phyloP scores from a whole-genome alignment of 768 basidiomycete genomes.

The Tricholoma saponaceum region DNA sequence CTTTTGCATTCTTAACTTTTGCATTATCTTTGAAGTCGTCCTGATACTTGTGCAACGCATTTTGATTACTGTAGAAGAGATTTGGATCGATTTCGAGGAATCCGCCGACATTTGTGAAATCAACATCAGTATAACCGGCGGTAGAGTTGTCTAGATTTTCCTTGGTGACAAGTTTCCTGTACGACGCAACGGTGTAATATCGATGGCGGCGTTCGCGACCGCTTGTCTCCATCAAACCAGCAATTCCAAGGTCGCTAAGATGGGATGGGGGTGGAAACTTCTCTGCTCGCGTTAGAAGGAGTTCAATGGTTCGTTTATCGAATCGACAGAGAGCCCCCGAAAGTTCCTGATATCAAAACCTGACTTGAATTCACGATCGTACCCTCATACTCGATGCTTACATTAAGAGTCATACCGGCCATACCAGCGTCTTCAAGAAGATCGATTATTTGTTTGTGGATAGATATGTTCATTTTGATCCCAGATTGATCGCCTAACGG shows the following conservation, averaged over 20 bases:
- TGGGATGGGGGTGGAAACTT: slow-evolving; percentile 63
- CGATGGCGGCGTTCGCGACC: slow-evolving; percentile 86
- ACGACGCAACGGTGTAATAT: slow-evolving; percentile 74
- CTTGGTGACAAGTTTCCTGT: slow-evolving; percentile 53
- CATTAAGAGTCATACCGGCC: slow-evolving; percentile 69
- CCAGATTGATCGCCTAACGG: slow-evolving; percentile 31
- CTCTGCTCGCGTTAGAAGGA: slow-evolving; percentile 69
- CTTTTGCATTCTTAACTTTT: slow-evolving; percentile 24
- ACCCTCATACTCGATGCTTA: slow-evolving; percentile 23
- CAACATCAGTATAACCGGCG: slow-evolving; percentile 39
- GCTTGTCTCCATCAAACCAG: slow-evolving; percentile 72
- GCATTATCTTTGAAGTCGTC: slow-evolving; percentile 43
- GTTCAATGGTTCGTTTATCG: slow-evolving; percentile 79
- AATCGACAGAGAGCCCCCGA: slow-evolving; percentile 60
- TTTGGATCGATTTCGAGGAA: slow-evolving; percentile 42
- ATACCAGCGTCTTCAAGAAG: slow-evolving; percentile 65
- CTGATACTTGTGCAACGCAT: slow-evolving; percentile 40
- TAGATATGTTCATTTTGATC: slow-evolving; percentile 56
- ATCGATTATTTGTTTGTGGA: slow-evolving; percentile 79
- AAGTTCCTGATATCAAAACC: slow-evolving; percentile 46
- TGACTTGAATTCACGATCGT: neutral
- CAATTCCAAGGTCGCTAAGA: slow-evolving; percentile 66
- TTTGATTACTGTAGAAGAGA: slow-evolving; percentile 52
- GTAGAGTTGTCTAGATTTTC: slow-evolving; percentile 60
- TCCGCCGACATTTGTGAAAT: slow-evolving; percentile 48